Percentiles rank a stretch among this genome's conserved stretches.
Conservation (phyloP, 2,329 filamentous ascomycete species). For the Nannizzia gypsea region DNA sequence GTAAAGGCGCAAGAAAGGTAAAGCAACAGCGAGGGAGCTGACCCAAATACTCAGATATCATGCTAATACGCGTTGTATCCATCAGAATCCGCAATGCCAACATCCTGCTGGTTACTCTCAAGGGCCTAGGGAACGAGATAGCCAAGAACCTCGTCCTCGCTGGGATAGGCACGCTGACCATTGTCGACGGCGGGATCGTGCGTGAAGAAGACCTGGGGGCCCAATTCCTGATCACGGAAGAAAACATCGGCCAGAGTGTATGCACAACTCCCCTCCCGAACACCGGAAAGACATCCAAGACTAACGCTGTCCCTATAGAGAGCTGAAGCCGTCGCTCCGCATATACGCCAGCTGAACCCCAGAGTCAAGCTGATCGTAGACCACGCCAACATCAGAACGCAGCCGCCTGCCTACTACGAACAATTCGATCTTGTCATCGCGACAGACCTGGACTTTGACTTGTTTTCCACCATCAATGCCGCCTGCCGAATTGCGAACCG, state of each 20-base stretch:
- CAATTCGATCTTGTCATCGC: slow-evolving; percentile 78
- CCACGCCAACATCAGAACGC: slow-evolving; percentile 52
- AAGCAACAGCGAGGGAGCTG: slow-evolving; percentile 13
- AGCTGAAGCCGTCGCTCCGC: slow-evolving; percentile 64
- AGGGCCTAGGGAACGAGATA: slow-evolving; percentile 81
- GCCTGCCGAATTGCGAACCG: slow-evolving; percentile 65
- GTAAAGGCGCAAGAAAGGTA: slow-evolving; percentile 78
- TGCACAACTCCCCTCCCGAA: slow-evolving; percentile 12
- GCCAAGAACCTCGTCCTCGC: slow-evolving; percentile 95
- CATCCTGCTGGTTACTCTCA: slow-evolving; percentile 78
- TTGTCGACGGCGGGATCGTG: slow-evolving; percentile 66
- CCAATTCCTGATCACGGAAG: slow-evolving; percentile 69
- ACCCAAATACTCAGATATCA: slow-evolving; percentile 30
- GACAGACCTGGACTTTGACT: slow-evolving; percentile 68
- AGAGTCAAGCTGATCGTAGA: slow-evolving; percentile 68
- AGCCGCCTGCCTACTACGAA: slow-evolving; percentile 62
- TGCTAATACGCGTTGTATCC: background rate
- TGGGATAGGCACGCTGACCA: slow-evolving; percentile 78
- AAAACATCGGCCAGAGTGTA: slow-evolving; percentile 62
- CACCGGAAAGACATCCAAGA: background rate
- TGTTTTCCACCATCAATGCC: slow-evolving; percentile 70
- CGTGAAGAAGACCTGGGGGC: slow-evolving; percentile 68
- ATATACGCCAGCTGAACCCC: slow-evolving; percentile 77
- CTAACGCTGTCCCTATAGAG: slow-evolving; percentile 38
- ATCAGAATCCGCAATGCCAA: slow-evolving; percentile 71